Conservation (phyloP, 2,329 filamentous ascomycete species). For the Clarireedia monteithiana region DNA sequence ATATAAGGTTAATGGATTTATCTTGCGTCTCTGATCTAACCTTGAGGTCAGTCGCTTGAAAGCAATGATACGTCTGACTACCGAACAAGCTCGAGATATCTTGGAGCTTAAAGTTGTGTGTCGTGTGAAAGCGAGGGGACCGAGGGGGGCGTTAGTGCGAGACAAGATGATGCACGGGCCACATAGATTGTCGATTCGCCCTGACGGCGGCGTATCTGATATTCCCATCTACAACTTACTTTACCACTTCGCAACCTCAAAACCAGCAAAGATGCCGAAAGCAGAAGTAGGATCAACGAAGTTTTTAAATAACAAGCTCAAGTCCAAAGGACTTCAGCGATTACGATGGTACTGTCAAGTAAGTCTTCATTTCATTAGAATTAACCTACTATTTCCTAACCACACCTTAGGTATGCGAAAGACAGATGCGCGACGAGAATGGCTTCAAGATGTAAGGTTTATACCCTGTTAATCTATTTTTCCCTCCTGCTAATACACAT, state of each 20-base stretch:
- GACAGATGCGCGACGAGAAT: conserved; percentile 76
- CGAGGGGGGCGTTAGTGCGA: no score
- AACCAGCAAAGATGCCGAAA: conserved; percentile 63
- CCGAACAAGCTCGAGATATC: no score
- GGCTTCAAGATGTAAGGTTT: conserved; percentile 62
- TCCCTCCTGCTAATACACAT: no score
- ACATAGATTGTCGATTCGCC: no score
- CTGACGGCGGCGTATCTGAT: not conserved
- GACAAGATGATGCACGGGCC: no score
- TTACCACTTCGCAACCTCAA: not conserved
- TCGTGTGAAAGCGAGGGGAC: no score
- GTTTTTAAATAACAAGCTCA: conserved; percentile 83
- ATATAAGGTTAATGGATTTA: no score
- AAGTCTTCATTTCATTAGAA: conserved; percentile 18
- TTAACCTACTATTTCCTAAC: conserved; percentile 5
- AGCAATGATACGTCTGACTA: no score
- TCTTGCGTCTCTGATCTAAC: no score
- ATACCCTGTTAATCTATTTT: no score
- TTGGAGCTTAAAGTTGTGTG: no score
- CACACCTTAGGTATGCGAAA: conserved; percentile 60
- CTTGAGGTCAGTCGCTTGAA: no score
- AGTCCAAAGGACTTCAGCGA: conserved; percentile 68
- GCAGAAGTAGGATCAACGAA: conserved; percentile 92
- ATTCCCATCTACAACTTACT: not conserved
- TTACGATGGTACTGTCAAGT: conserved; percentile 84